phyloP scores from a whole-genome alignment of 1,284 basidiomycete genomes.

The Fomitopsis palustris region DNA sequence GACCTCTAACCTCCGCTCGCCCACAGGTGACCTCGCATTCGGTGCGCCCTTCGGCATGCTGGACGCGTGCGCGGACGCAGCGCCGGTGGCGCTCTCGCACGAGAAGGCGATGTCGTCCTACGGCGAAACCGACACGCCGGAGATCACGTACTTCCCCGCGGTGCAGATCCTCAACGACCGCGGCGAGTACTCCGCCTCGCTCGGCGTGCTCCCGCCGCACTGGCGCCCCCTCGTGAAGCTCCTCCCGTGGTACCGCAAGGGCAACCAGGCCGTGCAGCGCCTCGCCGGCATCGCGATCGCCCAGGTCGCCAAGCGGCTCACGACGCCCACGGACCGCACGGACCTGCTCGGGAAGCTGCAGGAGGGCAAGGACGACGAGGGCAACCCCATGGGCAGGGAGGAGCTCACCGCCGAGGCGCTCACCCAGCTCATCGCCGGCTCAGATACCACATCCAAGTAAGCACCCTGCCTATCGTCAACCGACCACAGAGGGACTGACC shows the following conservation, averaged over 20 bases:
- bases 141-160: constrained; percentile 69
- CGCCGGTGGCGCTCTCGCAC: constrained; percentile 51
- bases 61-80: constrained; percentile 68
- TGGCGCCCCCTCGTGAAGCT: constrained; percentile 61
- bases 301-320: constrained; percentile 74
- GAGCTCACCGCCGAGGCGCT: constrained; percentile 87
- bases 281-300: constrained; percentile 82
- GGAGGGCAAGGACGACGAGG: constrained; percentile 72
- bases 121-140: constrained; percentile 39
- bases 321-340: constrained; percentile 59
- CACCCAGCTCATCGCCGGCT: constrained; percentile 84
- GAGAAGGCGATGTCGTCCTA: constrained; percentile 55
- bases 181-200: constrained; percentile 83
- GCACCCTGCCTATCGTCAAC: constrained; percentile 18
- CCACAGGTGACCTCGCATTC: constrained; percentile 75
- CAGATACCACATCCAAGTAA: constrained; percentile 83
- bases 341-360: constrained; percentile 83
- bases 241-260: constrained; percentile 75
- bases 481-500: not conserved
- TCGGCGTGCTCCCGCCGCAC: constrained; percentile 76
- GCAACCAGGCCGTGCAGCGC: constrained; percentile 66
- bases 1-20: not conserved
- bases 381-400: constrained; percentile 72
- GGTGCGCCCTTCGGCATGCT: constrained; percentile 92
- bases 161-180: constrained; percentile 87